These are phyloP conservation scores for Pezicula radicicola DNA, from an alignment of 2,329 filamentous ascomycete species.

Conservation along the genomic window DNA sequence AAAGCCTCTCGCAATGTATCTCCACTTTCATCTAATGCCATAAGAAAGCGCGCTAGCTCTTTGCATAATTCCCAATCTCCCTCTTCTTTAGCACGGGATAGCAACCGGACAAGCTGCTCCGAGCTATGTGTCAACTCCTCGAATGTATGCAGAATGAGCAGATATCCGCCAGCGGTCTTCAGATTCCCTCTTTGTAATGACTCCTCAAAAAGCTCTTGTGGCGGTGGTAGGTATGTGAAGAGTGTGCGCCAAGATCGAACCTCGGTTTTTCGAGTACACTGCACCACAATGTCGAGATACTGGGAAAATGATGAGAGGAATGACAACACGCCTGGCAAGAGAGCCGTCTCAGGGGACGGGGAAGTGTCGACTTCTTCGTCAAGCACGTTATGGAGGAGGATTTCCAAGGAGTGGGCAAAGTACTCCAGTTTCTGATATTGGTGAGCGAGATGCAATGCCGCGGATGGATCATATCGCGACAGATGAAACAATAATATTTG, in stretches of 20 bases:
- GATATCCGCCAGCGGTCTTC: conserved; percentile 93
- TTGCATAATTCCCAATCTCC: conserved; percentile 95
- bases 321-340: conserved; percentile 62
- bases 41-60: conserved; percentile 90
- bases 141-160: conserved; percentile 88
- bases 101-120: conserved; percentile 76
- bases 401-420: conserved; percentile 88
- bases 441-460: conserved; percentile 77
- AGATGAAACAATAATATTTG: conserved; percentile 81
- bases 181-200: conserved; percentile 79
- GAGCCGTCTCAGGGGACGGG: conserved; percentile 58
- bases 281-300: conserved; percentile 93
- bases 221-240: conserved; percentile 86
- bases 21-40: conserved; percentile 85
- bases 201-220: conserved; percentile 90
- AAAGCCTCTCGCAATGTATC: conserved; percentile 73
- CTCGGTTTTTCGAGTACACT: conserved; percentile 96
- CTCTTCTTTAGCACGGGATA: conserved; percentile 77
- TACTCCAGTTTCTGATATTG: conserved; percentile 87
- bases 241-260: conserved; percentile 92
- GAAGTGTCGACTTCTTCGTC: conserved; percentile 87
- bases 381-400: conserved; percentile 87
- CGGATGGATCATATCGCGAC: conserved; percentile 69
- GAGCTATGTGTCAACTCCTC: conserved; percentile 67
- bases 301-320: conserved; percentile 71